Evolutionary conservation across 306 rosid genomes (phyloP).

Genomic region (Oxytropis ochrocephala): DNA sequence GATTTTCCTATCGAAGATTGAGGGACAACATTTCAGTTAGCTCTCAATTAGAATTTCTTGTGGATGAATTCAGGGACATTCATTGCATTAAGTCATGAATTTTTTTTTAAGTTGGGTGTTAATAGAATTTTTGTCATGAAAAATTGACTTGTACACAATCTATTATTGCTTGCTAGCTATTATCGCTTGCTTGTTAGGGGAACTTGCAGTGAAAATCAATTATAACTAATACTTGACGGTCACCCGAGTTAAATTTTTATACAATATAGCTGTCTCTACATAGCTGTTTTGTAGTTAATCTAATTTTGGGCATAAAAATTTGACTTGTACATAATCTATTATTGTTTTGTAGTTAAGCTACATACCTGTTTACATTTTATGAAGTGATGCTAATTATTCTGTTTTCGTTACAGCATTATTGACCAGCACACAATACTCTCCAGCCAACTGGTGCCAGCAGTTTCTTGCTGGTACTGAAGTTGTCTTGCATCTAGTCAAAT

Average conservation of each 20-base stretch:
- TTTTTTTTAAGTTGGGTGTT: background rate
- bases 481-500: slow-evolving; percentile 30
- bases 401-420: slow-evolving; percentile 27
- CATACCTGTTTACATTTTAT: background rate
- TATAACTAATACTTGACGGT: background rate
- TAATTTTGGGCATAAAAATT: too few relatives aligned
- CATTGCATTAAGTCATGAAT: background rate
- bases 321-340: too few relatives aligned
- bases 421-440: slow-evolving; percentile 21
- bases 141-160: background rate
- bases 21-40: background rate
- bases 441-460: slow-evolving; percentile 59
- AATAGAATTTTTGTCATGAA: background rate
- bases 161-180: background rate
- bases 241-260: background rate
- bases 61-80: background rate
- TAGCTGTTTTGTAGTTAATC: too few relatives aligned
- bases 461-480: slow-evolving; percentile 55
- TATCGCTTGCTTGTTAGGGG: background rate
- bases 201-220: background rate
- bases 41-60: background rate
- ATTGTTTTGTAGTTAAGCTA: background rate
- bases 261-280: background rate
- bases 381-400: slow-evolving; percentile 7
- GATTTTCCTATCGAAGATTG: background rate